These are phyloP conservation scores for Candida dubliniensis DNA, from an alignment of 1,139 yeast genomes.

Conservation along the genomic window DNA sequence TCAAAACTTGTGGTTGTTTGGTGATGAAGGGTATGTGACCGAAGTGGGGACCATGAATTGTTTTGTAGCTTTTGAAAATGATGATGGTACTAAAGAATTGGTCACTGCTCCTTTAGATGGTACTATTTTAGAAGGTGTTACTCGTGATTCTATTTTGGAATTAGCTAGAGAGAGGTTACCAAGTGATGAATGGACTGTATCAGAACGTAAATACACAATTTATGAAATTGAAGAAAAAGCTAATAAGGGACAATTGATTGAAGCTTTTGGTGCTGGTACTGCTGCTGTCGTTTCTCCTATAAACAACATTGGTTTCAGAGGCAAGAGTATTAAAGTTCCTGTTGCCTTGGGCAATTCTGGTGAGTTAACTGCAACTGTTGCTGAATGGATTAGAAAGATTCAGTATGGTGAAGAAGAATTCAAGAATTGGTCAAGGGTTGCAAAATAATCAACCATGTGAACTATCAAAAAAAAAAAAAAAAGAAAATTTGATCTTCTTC, in stretches of 20 bases:
- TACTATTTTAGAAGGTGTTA: slow-evolving; percentile 93
- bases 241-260: slow-evolving; percentile 76
- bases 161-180: slow-evolving; percentile 75
- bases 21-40: slow-evolving; percentile 83
- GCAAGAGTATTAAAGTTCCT: slow-evolving; percentile 72
- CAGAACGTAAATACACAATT: slow-evolving; percentile 82
- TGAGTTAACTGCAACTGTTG: slow-evolving; percentile 71
- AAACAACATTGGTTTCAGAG: slow-evolving; percentile 79
- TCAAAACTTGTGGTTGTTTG: slow-evolving; percentile 95
- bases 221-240: slow-evolving; percentile 77
- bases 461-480: background rate
- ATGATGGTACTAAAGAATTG: slow-evolving; percentile 81
- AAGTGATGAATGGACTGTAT: slow-evolving; percentile 71
- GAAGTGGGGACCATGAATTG: slow-evolving; percentile 98
- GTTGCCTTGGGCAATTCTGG: slow-evolving; percentile 81
- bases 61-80: slow-evolving; percentile 71
- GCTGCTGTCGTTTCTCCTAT: slow-evolving; percentile 97
- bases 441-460: slow-evolving; percentile 20
- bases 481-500: background rate
- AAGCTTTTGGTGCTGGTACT: slow-evolving; percentile 97
- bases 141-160: slow-evolving; percentile 82
- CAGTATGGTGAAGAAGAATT: slow-evolving; percentile 84
- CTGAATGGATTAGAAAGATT: slow-evolving; percentile 82
- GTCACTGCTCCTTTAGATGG: slow-evolving; percentile 97
- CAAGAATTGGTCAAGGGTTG: slow-evolving; percentile 59